A percentile compares a stretch with the other conserved stretches of the same genome.
Conservation (phyloP, 202 grass and related monocot species). For the Musa balbisiana region DNA sequence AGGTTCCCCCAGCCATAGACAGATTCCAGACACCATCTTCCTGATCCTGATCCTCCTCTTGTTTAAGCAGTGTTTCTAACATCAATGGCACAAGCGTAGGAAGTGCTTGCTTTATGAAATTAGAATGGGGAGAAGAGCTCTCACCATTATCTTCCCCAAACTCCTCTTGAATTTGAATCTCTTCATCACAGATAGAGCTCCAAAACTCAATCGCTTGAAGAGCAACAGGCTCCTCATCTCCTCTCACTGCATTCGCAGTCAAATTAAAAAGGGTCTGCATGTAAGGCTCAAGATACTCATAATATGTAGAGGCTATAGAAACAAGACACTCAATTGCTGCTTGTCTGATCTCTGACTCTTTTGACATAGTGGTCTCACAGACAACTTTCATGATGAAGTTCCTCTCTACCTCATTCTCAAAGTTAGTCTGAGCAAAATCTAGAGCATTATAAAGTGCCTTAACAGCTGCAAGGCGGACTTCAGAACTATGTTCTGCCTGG, state of each 20-base stretch:
- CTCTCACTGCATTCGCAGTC: slow-evolving; percentile 1
- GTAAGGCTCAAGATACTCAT: slow-evolving; percentile 1
- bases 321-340: slow-evolving; percentile 4
- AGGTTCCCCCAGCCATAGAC: slow-evolving; percentile 83
- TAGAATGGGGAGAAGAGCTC: slow-evolving; percentile 47
- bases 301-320: slow-evolving; percentile 11
- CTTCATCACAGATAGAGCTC: slow-evolving; percentile 18
- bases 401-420: slow-evolving; percentile 17
- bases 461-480: slow-evolving; percentile 81
- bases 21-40: slow-evolving; percentile 79
- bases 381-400: neutral
- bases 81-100: slow-evolving; percentile 1
- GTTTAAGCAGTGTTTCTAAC: slow-evolving; percentile 3
- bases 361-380: neutral
- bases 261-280: slow-evolving; percentile 6
- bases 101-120: slow-evolving; percentile 1
- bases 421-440: slow-evolving; percentile 45
- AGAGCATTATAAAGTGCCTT: slow-evolving; percentile 18
- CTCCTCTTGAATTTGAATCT: slow-evolving; percentile 10
- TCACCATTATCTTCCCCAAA: slow-evolving; percentile 18
- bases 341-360: neutral
- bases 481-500: slow-evolving; percentile 51
- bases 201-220: slow-evolving; percentile 22
- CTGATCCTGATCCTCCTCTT: slow-evolving; percentile 25
- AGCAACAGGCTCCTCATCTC: slow-evolving; percentile 12